Evolutionary conservation across 2,329 filamentous ascomycete species (phyloP), one percentile per base, ranked within the genome.

Genomic region (Sporothrix protearum): DNA sequence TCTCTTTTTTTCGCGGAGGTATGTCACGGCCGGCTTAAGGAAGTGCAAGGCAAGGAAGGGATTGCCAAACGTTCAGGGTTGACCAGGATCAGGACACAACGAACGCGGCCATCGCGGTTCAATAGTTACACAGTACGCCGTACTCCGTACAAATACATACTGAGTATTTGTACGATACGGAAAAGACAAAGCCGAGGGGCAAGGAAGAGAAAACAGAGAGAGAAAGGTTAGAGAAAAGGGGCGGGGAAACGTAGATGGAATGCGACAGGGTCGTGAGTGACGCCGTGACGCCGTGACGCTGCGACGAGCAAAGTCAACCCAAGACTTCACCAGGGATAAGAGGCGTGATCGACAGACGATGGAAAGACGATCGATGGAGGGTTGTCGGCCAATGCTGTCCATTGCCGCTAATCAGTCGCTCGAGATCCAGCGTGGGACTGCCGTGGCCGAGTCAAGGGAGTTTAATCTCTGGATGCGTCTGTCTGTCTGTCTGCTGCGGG

Each of bases 391-490:
- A n/a, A n/a, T n/a, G n/a, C 5, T 45, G 59, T 19, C 36, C 22
- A 19, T 64, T n/a, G 28, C 55, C 36, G 59, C 36, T 19, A 36
- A 64, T 64, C 59, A 42, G 36, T 64, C 36, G 36, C 19, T 28
- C 59, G 36, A 64, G 59, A 63, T 42, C 36, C 59, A 42, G 36
- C 36, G 22, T 64, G 59, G 59, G 59, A 45, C 59, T 36, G 36
- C 22, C 36, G 36, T 45, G 59, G 59, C 59, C 59, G 36, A 64
- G 36, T 4, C 28, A 42, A 64, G 59, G 59, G 59, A 64, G 59
- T 19, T n/a, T n/a, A n/a, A n/a, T n/a, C n/a, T n/a, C n/a, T n/a
- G n/a, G n/a, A n/a, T n/a, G n/a, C n/a, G n/a, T n/a, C n/a, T n/a
- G n/a, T n/a, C n/a, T n/a, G n/a, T 51, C 1, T 53, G 42, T 19